Percentiles rank a stretch among this genome's conserved stretches.
These are phyloP conservation scores for Botrytis hyacinthi DNA, from an alignment of 2,329 filamentous ascomycete genomes.

Conservation along the genomic window DNA sequence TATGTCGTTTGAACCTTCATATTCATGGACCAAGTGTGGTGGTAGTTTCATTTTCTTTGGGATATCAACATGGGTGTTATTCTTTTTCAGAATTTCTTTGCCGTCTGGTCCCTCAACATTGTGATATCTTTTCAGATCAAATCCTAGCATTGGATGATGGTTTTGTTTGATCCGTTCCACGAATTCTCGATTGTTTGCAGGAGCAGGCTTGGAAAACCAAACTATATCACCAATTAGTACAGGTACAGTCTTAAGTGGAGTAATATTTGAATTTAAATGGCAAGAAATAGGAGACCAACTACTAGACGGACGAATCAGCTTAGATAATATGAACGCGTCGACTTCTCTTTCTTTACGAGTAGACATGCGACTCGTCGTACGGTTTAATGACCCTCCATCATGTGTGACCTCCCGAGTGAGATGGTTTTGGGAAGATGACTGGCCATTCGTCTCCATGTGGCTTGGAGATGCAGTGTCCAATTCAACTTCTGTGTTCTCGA, in stretches of 20 bases:
- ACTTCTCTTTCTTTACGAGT: conserved; percentile 48
- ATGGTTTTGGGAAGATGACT: not conserved
- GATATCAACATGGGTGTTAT: conserved; percentile 86
- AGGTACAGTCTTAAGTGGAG: conserved; percentile 16
- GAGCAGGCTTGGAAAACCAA: conserved; percentile 75
- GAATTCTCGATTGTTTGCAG: conserved; percentile 71
- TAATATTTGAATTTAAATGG: conserved; percentile 26
- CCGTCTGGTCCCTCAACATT: conserved; percentile 61
- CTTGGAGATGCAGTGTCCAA: conserved; percentile 30
- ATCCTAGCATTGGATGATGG: conserved; percentile 79
- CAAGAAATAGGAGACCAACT: conserved; percentile 55
- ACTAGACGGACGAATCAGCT: conserved; percentile 81
- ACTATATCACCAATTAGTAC: conserved; percentile 52
- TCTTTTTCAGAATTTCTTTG: conserved; percentile 55
- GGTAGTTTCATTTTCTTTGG: conserved; percentile 80
- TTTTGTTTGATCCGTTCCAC: conserved; percentile 77
- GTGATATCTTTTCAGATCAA: conserved; percentile 88
- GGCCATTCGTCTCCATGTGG: not conserved
- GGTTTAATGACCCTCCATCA: conserved; percentile 39
- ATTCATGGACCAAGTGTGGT: conserved; percentile 86
- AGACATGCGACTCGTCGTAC: conserved; percentile 34
- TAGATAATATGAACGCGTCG: conserved; percentile 79
- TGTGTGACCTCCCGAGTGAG: conserved; percentile 16
- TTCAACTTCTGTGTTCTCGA: conserved; percentile 31
- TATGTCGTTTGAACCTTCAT: conserved; percentile 59